Evolutionary conservation across 2,329 filamentous ascomycete genomes (phyloP), one percentile per base, ranked within the genome.

Genomic region (Beauveria sp.): DNA sequence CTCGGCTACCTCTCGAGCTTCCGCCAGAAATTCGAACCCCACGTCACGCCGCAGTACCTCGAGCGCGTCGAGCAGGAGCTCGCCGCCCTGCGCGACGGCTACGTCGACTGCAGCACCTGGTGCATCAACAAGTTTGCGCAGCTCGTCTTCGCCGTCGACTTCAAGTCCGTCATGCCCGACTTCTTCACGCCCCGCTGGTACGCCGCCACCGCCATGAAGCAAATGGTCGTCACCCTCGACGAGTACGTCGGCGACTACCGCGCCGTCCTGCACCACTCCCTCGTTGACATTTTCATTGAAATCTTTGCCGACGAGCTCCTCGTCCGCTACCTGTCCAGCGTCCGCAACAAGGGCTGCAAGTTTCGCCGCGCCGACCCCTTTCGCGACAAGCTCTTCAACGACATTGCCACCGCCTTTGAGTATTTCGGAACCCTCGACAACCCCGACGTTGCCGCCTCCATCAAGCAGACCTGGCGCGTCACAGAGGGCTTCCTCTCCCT

Each of bases 101-200:
- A 97, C 74, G 90, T 99, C 57, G 94, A 99, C 76, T 84, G 97
- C 62, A 91, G 90, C 68, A 96, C 92, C 6, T 92, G 93, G 80
- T 97, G 92, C 76, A 90, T 97, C 70, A 85, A 85, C 67, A 87
- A 89, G 67, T 97, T 97, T 70, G 90, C 91, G 57, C 82, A 86
- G 63, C 84, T 97, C 62, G 89, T 99, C 71, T 96, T 99, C 78
- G 80, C 84, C 44, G 88, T 96, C 67, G 94, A 99, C 80, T 96
- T 99, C 80, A 84, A 83, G 65, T 73, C 85, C 28, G 91, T 96
- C 43, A 86, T 96, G 71, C 83, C 88, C 50, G 90, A 94, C 65
- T 92, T 97, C 77, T 99, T 97, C 79, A 97, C 92, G 0, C 80
- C 86, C 9, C 84, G 85, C 64, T 99, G 94, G 94, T 99, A 99